Conservation (phyloP, 2,329 filamentous ascomycete species). For the Helotiales sp. region DNA sequence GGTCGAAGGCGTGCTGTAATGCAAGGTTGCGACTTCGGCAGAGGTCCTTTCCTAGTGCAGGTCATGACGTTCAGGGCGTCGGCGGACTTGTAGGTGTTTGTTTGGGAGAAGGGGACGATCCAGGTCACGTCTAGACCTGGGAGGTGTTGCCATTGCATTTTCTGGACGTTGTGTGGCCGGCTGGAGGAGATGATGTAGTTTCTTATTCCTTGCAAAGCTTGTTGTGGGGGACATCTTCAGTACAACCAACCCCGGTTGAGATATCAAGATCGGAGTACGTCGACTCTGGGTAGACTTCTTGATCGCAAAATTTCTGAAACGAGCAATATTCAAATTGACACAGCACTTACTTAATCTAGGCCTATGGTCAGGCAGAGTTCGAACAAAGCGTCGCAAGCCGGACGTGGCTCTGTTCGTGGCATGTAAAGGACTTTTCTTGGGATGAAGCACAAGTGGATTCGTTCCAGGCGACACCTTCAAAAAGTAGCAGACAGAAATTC, state of each 20-base stretch:
- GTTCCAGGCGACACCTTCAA: background rate
- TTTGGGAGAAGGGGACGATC: background rate
- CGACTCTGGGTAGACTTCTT: no score
- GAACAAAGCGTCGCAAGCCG: background rate
- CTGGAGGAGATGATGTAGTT: conserved; percentile 8
- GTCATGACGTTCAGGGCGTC: background rate
- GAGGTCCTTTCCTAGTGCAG: background rate
- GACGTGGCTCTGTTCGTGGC: background rate
- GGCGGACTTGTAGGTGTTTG: background rate
- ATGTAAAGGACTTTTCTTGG: background rate
- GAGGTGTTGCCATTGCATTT: background rate
- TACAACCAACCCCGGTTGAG: no score
- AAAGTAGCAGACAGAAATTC: no score
- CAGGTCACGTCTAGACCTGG: background rate
- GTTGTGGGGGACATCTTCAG: no score
- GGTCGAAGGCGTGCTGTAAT: background rate
- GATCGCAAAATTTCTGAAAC: no score
- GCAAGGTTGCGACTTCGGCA: background rate
- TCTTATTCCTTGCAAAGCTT: background rate
- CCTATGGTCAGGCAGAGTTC: background rate
- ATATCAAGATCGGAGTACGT: no score
- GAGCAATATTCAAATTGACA: no score
- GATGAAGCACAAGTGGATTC: background rate
- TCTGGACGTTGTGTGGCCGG: background rate
- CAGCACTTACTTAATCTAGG: background rate